These are phyloP conservation scores for Magnolia changhungtana DNA, from an alignment of 164 flowering plant genomes.

Conservation along the genomic window DNA sequence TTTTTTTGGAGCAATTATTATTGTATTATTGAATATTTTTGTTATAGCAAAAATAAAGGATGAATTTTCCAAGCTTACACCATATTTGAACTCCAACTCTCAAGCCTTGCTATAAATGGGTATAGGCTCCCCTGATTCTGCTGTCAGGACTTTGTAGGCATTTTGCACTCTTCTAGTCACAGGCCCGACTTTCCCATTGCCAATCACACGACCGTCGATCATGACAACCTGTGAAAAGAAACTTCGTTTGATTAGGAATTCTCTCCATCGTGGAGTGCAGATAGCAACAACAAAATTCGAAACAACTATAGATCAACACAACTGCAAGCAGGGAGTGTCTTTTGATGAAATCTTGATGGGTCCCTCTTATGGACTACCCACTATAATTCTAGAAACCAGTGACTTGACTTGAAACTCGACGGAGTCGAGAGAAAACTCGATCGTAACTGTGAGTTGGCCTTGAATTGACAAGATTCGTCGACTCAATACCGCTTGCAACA, in stretches of 20 bases:
- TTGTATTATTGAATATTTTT: too few species aligned
- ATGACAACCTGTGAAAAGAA: slow-evolving; percentile 53
- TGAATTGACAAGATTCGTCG: too few species aligned
- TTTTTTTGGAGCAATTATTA: neutral
- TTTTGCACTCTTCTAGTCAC: slow-evolving; percentile 65
- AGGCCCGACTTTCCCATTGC: slow-evolving; percentile 84
- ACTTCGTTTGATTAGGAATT: neutral
- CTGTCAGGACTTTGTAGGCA: slow-evolving; percentile 59
- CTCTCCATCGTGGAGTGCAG: neutral
- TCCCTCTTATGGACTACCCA: too few species aligned
- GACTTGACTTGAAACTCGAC: too few species aligned
- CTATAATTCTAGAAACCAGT: too few species aligned
- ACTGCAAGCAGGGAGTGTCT: too few species aligned
- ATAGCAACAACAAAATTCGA: neutral
- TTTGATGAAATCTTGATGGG: too few species aligned
- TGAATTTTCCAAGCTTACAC: neutral
- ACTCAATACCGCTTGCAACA: too few species aligned
- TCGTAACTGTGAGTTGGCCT: too few species aligned
- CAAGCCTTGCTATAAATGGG: slow-evolving; percentile 26
- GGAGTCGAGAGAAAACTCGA: too few species aligned
- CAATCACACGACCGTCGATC: slow-evolving; percentile 79
- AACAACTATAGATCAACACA: too few species aligned
- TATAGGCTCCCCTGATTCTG: slow-evolving; percentile 66
- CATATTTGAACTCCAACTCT: neutral
- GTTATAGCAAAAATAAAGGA: neutral